Evolutionary conservation across 2,329 filamentous ascomycete species (phyloP), one percentile per base, ranked within the genome.

Genomic region (Paraphaeosphaeria sporulosa): DNA sequence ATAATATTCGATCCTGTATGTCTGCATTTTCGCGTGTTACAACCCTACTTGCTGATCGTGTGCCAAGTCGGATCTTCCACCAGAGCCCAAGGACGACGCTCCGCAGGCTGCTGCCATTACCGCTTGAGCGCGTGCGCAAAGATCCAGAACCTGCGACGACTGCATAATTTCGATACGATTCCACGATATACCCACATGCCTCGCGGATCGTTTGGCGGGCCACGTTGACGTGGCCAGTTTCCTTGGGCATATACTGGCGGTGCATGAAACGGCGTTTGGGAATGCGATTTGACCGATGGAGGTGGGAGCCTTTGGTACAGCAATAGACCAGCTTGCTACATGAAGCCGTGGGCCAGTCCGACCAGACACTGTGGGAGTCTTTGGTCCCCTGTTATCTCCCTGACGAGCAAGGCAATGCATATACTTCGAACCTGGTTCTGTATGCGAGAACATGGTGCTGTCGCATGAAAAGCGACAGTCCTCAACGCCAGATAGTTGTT

Each of bases 1-100:
- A 94, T 99, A 15, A 96, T 99, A 49, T 99, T 93, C 71, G 95
- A 98, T 66, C 79, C 87, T 74, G 93, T 95, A 79, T 70, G 89
- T 46, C 7, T 27, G 40, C n/a, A 15, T 48, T 6, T 32, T 13
- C 15, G 21, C 1, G 2, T 32, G 17, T 27, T 19, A 17, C 27
- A 3, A 4, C 6, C 12, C 6, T 19, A 23, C 23, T n/a, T 17
- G 50, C 68, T 69, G 36, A 64, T 44, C 10, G n/a, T 27, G 30
- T 1, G 3, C 13, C 15, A 55, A 77, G 74, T 70, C 70, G 21
- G 74, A 77, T 55, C 67, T 77, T 4, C 74, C 74, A 7, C 59
- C 67, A 17, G 70, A 73, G 8, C 66, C 60, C 15, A 59, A 65
- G 47, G 66, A 69, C 55, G 64, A 69, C 60, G 64, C 71, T 23